Evolutionary conservation across 345 rosid genomes (phyloP).

Genomic region (Camelina sativa): DNA sequence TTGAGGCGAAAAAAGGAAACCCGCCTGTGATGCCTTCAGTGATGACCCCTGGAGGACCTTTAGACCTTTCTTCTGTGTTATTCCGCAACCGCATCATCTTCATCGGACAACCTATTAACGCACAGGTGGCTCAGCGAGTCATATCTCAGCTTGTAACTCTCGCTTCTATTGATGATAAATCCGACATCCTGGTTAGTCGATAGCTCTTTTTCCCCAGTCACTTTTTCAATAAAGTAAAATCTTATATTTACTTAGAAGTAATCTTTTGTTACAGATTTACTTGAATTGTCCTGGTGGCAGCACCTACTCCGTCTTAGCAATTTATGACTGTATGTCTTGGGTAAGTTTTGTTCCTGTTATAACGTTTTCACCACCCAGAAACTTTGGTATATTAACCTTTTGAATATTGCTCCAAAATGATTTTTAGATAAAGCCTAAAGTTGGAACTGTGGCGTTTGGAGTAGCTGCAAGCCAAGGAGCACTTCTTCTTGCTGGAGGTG

Average conservation of each 20-base stretch:
- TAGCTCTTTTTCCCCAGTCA: background rate
- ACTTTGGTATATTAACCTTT: background rate
- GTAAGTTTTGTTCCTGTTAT: constrained; percentile 45
- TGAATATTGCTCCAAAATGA: background rate
- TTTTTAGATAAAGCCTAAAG: constrained; percentile 87
- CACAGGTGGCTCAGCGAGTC: constrained; percentile 88
- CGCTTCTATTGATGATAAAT: constrained; percentile 80
- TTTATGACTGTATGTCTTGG: constrained; percentile 98
- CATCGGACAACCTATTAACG: constrained; percentile 78
- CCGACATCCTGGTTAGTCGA: constrained; percentile 78
- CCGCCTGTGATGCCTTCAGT: constrained; percentile 92
- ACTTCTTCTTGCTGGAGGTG: constrained; percentile 93
- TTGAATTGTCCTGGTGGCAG: constrained; percentile 97
- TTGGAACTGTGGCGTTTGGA: constrained; percentile 93
- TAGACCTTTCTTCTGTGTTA: constrained; percentile 85
- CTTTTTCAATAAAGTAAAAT: background rate
- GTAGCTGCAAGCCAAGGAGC: constrained; percentile 97
- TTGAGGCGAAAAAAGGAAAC: constrained; percentile 67
- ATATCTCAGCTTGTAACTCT: constrained; percentile 94
- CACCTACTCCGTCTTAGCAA: constrained; percentile 81
- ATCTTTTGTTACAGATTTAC: constrained; percentile 60
- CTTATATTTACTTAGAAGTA: constrained; percentile 18
- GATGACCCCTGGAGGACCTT: constrained; percentile 86
- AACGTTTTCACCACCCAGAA: background rate
- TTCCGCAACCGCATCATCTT: constrained; percentile 88